A percentile compares a stretch with the other conserved stretches of the same genome.
Evolutionary conservation across 1,284 basidiomycete species (phyloP).

Genomic region (Stygiomarasmius scandens): DNA sequence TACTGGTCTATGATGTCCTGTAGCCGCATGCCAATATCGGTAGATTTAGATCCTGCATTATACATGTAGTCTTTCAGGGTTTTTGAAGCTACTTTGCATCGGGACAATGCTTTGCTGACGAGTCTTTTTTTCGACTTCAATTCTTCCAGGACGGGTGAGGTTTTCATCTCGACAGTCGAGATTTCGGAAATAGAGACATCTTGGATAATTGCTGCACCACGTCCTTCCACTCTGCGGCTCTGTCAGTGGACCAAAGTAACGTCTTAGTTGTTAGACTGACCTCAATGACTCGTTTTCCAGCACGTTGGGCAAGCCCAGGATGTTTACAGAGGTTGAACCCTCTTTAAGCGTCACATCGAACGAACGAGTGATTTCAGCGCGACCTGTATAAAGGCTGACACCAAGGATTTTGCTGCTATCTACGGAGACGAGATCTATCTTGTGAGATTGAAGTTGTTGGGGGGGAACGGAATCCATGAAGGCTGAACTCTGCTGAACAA

Average conservation of each 20-base stretch:
- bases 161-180: conserved; percentile 8
- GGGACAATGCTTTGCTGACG: not conserved
- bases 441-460: no score
- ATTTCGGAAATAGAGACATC: conserved; percentile 33
- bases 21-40: not conserved
- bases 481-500: no score
- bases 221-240: conserved; percentile 34
- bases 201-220: conserved; percentile 37
- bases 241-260: not conserved
- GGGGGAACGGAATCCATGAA: no score
- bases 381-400: conserved; percentile 30
- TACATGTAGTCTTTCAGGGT: not conserved
- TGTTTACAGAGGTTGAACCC: conserved; percentile 30
- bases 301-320: conserved; percentile 26
- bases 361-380: conserved; percentile 32
- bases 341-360: conserved; percentile 27
- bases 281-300: conserved; percentile 30
- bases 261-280: conserved; percentile 16
- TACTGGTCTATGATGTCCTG: conserved; percentile 32
- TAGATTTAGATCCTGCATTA: not conserved
- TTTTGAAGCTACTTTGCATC: conserved; percentile 12
- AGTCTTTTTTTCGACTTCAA: conserved; percentile 18
- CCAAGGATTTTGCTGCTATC: conserved; percentile 28
- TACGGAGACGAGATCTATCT: conserved; percentile 21
- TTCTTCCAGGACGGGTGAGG: conserved; percentile 24